A percentile compares a stretch with the other conserved stretches of the same genome.
Conservation (phyloP, 2,329 filamentous ascomycete species). For the Penicillium vulpinum region DNA sequence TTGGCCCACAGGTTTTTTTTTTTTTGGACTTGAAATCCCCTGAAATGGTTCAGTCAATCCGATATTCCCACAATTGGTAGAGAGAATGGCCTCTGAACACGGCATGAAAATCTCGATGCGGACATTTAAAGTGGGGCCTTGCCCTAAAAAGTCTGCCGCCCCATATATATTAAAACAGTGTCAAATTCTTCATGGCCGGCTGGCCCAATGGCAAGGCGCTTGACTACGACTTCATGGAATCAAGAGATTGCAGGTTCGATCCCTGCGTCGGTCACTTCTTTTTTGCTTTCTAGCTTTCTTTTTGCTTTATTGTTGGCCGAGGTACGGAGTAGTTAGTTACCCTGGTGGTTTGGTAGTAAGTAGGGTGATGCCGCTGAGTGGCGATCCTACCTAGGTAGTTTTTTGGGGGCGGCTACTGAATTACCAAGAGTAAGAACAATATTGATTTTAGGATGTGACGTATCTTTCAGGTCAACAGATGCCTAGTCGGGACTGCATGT, state of each 20-base stretch:
- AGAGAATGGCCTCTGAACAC: not conserved
- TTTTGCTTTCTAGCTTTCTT: conserved; percentile 13
- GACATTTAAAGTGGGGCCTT: not conserved
- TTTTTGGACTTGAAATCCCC: accelerated
- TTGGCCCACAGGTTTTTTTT: not conserved
- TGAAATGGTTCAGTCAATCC: accelerated
- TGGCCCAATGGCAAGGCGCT: conserved; percentile 54
- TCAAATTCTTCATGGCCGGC: conserved; percentile 20
- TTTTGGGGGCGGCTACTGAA: not conserved
- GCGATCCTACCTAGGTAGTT: no score
- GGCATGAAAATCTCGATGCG: not conserved
- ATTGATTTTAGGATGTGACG: no score
- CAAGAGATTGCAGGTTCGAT: conserved; percentile 54
- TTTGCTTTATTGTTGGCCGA: not conserved
- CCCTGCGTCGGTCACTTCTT: conserved; percentile 39
- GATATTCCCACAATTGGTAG: not conserved
- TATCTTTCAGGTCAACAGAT: not conserved
- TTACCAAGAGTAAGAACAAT: not conserved
- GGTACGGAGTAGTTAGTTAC: no score
- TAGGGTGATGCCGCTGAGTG: not conserved
- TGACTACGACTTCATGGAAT: conserved; percentile 57
- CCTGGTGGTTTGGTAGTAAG: not conserved
- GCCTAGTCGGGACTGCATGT: not conserved
- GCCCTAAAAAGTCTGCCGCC: not conserved
- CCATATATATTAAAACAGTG: not conserved